Evolutionary conservation across 345 rosid genomes (phyloP), one percentile per base, ranked within the genome.

Genomic region (Dovyalis caffra): DNA sequence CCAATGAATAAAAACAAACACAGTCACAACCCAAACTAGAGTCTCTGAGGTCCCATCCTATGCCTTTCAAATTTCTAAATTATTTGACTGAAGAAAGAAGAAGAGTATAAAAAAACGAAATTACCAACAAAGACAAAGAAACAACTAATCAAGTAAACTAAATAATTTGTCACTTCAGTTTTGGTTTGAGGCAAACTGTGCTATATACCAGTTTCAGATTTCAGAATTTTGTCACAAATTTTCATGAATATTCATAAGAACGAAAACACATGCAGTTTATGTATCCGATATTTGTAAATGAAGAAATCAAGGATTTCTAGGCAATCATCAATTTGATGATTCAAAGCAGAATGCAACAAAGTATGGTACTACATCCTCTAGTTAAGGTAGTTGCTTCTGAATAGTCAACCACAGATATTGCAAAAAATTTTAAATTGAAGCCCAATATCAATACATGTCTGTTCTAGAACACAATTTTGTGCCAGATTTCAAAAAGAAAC

Each of bases 401-500:
- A 14, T 33, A 56, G 32, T 56, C 5, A 45, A 23, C 74, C 23
- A 32, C 32, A n/a, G 29, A 71, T 60, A 64, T 33, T 25, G 28
- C 18, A 40, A 2, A 73, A 40, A 70, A 29, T 49, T 69, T 15
- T 5, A 65, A 62, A 40, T 28, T 29, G 20, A 62, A 72, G 37
- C 45, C 58, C 25, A 20, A 20, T 21, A 57, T 29, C 53, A 58
- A 43, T n/a, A 11, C 40, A 64, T 21, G 11, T 71, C 68, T 40
- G 61, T 11, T 45, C 25, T 23, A 70, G 21, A 35, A 16, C 3
- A 58, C 43, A 53, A 32, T 40, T n/a, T 43, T 28, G 2, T 47
- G 63, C 29, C 37, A 61, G 35, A 68, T 64, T 67, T 35, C 20
- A 65, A 16, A 72, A 64, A 21, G 28, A 78, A 75, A 73, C 57